A percentile compares a stretch with the other conserved stretches of the same genome.
phyloP scores from a whole-genome alignment of 345 rosid genomes.

The Murraya paniculata region DNA sequence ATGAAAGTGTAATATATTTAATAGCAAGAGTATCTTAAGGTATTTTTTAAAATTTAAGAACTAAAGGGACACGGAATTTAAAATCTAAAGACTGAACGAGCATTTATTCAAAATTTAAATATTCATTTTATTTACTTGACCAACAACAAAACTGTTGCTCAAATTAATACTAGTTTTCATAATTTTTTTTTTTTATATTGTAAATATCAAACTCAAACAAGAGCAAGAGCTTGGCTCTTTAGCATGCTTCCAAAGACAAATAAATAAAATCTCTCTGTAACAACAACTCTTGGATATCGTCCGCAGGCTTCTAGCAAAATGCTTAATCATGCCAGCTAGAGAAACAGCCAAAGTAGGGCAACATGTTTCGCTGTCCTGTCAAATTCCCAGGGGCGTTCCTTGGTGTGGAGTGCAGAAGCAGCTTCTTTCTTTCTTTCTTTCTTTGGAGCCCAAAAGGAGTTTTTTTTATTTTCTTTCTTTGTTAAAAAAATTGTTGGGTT shows the following conservation, averaged over 20 bases:
- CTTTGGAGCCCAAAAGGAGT: not conserved
- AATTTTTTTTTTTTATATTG: too few relatives aligned
- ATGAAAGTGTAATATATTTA: too few relatives aligned
- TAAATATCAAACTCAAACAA: not conserved
- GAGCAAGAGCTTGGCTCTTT: not conserved
- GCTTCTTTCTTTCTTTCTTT: not conserved
- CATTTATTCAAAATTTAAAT: too few relatives aligned
- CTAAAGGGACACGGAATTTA: too few relatives aligned
- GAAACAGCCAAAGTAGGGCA: conserved; percentile 4
- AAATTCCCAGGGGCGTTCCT: not conserved
- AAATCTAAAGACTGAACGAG: too few relatives aligned
- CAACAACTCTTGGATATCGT: not conserved
- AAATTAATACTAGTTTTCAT: too few relatives aligned
- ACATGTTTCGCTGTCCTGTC: not conserved
- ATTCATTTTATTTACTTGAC: too few relatives aligned
- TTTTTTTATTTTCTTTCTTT: not conserved
- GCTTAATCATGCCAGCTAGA: not conserved
- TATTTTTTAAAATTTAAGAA: too few relatives aligned
- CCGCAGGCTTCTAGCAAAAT: not conserved
- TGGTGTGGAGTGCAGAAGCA: not conserved
- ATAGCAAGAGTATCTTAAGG: too few relatives aligned
- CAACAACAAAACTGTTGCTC: too few relatives aligned
- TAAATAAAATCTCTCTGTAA: not conserved
- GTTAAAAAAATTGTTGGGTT: not conserved
- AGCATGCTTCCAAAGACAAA: not conserved